Evolutionary conservation across 495 filamentous ascomycete genomes (phyloP), one percentile per base, ranked within the genome.

Genomic region (Entonaema liquescens): DNA sequence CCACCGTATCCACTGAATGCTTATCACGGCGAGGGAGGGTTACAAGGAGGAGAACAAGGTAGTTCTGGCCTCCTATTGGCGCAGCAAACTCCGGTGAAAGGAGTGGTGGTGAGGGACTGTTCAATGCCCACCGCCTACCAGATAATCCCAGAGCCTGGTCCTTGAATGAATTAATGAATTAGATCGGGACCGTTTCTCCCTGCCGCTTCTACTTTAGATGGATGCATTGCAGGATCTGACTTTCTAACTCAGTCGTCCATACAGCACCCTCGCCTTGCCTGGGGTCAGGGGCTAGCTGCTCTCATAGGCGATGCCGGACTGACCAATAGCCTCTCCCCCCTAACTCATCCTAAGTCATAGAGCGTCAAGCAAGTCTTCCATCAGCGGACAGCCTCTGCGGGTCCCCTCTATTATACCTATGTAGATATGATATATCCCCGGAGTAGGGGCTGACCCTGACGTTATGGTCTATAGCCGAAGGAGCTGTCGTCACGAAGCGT

Each of bases 191-290:
- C 55, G 65, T 68, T 59, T 57, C 65, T 28, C 63, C 63, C 67
- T 59, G 70, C 70, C 60, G 65, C 65, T 70, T 53, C 49, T 56
- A 56, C 19, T n/a, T n/a, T 13, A 77, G 73, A 77, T 71, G 73
- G 71, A 68, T 77, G 75, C 75, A 77, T 77, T 77, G 73, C 75
- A 77, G 75, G 75, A 77, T 77, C 75, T 77, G 59, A 71, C 75
- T 56, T 74, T 77, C 60, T 50, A 49, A 38, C 64, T 49, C 25
- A 36, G 31, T 36, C 35, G 59, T 64, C 42, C 70, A 61, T 72
- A 68, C 65, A 56, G 54, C 17, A 19, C n/a, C n/a, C 33, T 31
- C 38, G 53, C 56, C 40, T 67, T 36, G 50, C 56, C 64, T 57
- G 28, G 69, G 69, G 64, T 71, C 54, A 61, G 70, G 25, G 23